phyloP scores from a whole-genome alignment of 1,139 yeast species.

The Yamadazyma aaseri region DNA sequence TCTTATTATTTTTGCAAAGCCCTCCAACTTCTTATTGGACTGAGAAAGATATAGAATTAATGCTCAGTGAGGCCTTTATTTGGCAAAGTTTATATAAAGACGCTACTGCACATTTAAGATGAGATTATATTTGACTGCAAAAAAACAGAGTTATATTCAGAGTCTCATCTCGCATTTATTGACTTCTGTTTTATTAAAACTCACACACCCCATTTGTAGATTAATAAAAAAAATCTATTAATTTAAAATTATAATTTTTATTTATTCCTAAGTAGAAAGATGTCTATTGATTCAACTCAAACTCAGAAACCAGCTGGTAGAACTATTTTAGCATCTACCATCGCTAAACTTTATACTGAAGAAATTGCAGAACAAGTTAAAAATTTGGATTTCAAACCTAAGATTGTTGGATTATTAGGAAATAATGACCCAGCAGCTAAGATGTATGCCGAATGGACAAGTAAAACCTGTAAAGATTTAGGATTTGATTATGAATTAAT shows the following conservation, averaged over 20 bases:
- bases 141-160: constrained; percentile 7
- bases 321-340: constrained; percentile 82
- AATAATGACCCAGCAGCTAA: constrained; percentile 93
- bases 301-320: constrained; percentile 57
- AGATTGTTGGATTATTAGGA: constrained; percentile 86
- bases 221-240: constrained; percentile 4
- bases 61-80: constrained; percentile 92
- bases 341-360: constrained; percentile 76
- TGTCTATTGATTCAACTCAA: constrained; percentile 3
- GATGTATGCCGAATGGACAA: constrained; percentile 96
- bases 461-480: constrained; percentile 78
- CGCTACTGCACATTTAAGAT: constrained; percentile 71
- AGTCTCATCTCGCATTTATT: constrained; percentile 12
- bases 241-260: neutral
- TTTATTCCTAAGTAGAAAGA: neutral
- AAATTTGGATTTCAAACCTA: constrained; percentile 56
- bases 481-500: constrained; percentile 85
- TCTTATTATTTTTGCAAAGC: constrained; percentile 82
- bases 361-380: constrained; percentile 66
- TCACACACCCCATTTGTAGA: constrained; percentile 1
- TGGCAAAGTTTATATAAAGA: constrained; percentile 93
- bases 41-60: constrained; percentile 85
- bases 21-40: constrained; percentile 87
- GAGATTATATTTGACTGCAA: constrained; percentile 2
- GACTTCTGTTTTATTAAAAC: constrained; percentile 8